Conservation (phyloP, 176 grass and related monocot genomes). For the Microstegium vimineum region DNA sequence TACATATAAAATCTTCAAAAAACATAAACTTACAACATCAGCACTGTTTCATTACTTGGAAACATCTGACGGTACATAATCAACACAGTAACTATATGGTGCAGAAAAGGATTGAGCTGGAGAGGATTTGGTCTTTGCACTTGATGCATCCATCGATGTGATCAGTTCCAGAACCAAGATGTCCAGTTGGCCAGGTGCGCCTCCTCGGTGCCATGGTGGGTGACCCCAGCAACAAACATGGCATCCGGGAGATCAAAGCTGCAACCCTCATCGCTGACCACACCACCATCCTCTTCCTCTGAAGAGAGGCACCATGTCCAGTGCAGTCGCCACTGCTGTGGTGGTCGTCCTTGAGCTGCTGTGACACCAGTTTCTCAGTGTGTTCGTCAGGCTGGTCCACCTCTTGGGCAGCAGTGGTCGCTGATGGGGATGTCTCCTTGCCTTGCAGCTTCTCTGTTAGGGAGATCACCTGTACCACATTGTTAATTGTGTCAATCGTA, state of each 20-base stretch:
- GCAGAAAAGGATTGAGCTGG: conserved; percentile 16
- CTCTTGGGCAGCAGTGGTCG: neutral
- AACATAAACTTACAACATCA: too few species aligned
- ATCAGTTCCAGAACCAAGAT: conserved; percentile 42
- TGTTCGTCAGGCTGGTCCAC: conserved; percentile 38
- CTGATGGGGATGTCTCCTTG: conserved; percentile 23
- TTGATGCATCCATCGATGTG: neutral
- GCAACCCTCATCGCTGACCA: conserved; percentile 63
- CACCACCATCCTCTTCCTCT: conserved; percentile 53
- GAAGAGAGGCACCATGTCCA: conserved; percentile 34
- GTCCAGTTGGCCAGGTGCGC: conserved; percentile 21
- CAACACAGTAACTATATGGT: neutral
- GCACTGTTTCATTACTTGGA: too few species aligned
- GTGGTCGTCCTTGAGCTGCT: conserved; percentile 39
- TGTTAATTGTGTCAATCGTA: neutral
- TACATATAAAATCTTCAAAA: conserved; percentile 13
- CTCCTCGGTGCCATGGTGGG: conserved; percentile 9
- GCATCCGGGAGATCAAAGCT: conserved; percentile 42
- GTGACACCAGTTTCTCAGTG: neutral
- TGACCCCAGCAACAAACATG: neutral
- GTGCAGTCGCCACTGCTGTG: conserved; percentile 17
- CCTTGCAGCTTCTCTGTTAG: conserved; percentile 69
- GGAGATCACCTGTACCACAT: conserved; percentile 47
- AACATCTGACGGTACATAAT: too few species aligned
- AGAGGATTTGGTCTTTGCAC: neutral